Percentiles rank a stretch among this genome's conserved stretches.
Evolutionary conservation across 176 grass and related monocot species (phyloP).

Genomic region (Phragmites australis): DNA sequence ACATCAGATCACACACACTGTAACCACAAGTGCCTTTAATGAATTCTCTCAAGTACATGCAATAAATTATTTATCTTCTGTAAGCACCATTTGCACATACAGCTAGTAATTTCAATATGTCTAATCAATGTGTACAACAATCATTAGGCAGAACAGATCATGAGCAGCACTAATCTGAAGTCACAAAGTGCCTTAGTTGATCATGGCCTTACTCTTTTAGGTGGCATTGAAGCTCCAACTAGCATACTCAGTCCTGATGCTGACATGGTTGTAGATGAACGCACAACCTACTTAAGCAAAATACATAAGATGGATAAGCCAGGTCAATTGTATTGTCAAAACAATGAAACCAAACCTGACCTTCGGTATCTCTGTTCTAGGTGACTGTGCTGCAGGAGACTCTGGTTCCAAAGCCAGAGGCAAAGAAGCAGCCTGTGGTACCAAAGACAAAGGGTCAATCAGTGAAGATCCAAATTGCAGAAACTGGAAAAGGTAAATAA

Average conservation of each 20-base stretch:
- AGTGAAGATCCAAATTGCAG: not conserved
- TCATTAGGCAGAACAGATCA: constrained; percentile 14
- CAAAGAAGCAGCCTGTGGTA: constrained; percentile 44
- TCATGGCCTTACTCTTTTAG: constrained; percentile 49
- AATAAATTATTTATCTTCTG: not conserved
- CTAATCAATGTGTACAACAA: constrained; percentile 17
- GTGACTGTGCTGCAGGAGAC: constrained; percentile 36
- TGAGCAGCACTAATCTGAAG: not conserved
- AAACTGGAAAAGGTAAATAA: not conserved
- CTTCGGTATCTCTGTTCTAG: constrained; percentile 43
- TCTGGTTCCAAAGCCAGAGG: constrained; percentile 36
- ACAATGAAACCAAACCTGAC: constrained; percentile 32
- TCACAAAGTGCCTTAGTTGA: not conserved
- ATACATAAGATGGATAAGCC: constrained; percentile 28
- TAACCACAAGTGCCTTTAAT: not conserved
- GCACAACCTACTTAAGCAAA: constrained; percentile 53
- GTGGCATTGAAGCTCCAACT: constrained; percentile 45
- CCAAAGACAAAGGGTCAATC: constrained; percentile 19
- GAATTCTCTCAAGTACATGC: not conserved
- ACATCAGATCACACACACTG: not conserved
- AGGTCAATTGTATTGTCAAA: not conserved
- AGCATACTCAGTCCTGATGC: constrained; percentile 61
- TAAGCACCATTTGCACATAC: constrained; percentile 7
- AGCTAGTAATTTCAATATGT: not conserved
- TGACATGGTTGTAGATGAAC: constrained; percentile 49